Evolutionary conservation across 306 rosid genomes (phyloP).

Genomic region (Rubus idaeus): DNA sequence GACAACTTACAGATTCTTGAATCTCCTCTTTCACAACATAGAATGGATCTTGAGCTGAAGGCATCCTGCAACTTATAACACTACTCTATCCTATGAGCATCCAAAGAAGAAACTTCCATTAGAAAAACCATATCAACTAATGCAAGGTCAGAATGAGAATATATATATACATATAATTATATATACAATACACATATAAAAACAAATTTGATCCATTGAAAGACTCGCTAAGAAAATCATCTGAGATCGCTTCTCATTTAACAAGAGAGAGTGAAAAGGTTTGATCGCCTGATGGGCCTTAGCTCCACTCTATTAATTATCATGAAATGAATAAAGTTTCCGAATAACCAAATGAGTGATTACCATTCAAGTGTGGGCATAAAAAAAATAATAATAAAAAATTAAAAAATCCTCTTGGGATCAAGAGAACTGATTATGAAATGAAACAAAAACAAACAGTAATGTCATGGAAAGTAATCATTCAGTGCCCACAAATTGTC

Average conservation of each 20-base stretch:
- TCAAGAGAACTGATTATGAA: neutral
- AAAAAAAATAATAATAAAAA: neutral
- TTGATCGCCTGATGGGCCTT: neutral
- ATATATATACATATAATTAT: neutral
- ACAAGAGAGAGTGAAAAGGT: neutral
- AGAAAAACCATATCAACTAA: conserved; percentile 3
- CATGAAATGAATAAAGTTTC: neutral
- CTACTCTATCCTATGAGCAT: conserved; percentile 17
- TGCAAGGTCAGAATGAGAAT: conserved; percentile 1
- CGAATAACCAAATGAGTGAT: neutral
- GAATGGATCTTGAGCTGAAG: conserved; percentile 96
- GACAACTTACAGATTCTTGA: conserved; percentile 83
- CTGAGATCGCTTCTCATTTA: neutral
- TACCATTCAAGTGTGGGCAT: neutral
- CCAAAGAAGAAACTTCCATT: conserved; percentile 14
- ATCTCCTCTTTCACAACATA: conserved; percentile 96
- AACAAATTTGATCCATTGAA: neutral
- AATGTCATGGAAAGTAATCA: neutral
- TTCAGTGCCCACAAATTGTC: neutral
- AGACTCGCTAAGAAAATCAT: neutral
- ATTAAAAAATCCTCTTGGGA: neutral
- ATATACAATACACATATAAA: neutral
- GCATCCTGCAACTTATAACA: conserved; percentile 49
- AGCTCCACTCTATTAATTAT: neutral
- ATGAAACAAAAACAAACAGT: neutral